phyloP scores from a whole-genome alignment of 768 basidiomycete species.

The Podaxis rugospora region DNA sequence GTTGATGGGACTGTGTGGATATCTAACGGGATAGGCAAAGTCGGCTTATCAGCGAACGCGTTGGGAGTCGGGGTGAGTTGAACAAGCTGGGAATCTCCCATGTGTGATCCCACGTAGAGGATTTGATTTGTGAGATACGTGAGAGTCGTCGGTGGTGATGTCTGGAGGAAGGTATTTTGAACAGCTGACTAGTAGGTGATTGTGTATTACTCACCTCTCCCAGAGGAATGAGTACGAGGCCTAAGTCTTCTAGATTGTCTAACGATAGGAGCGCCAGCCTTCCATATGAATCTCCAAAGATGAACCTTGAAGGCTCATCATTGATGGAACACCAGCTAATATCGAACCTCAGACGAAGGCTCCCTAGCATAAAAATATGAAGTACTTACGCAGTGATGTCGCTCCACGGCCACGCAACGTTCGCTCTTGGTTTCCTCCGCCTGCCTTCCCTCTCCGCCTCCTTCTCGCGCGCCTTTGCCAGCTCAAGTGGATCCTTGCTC shows the following conservation, averaged over 20 bases:
- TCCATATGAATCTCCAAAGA: conserved; percentile 72
- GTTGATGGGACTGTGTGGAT: conserved; percentile 37
- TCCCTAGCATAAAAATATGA: background rate
- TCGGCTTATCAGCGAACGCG: conserved; percentile 34
- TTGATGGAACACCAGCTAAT: conserved; percentile 51
- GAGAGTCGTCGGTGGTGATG: conserved; percentile 65
- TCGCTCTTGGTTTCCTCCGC: conserved; percentile 50
- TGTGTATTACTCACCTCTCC: conserved; percentile 52
- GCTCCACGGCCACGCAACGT: conserved; percentile 74
- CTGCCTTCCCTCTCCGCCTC: conserved; percentile 51
- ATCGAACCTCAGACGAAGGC: background rate
- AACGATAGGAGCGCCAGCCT: conserved; percentile 63
- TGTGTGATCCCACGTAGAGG: conserved; percentile 77
- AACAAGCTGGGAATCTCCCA: conserved; percentile 76
- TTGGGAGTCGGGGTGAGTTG: conserved; percentile 47
- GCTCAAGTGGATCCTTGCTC: conserved; percentile 37
- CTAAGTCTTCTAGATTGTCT: conserved; percentile 35
- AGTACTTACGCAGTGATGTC: conserved; percentile 61
- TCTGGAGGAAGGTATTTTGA: conserved; percentile 32
- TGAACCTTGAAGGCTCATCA: conserved; percentile 37
- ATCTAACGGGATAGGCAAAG: conserved; percentile 48
- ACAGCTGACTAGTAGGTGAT: background rate
- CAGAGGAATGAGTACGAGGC: conserved; percentile 55
- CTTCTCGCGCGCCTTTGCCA: conserved; percentile 46
- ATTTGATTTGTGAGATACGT: conserved; percentile 68